Percentiles rank a stretch among this genome's conserved stretches.
These are phyloP conservation scores for Aureobasidium sp. DNA, from an alignment of 2,329 filamentous ascomycete genomes.

Conservation along the genomic window DNA sequence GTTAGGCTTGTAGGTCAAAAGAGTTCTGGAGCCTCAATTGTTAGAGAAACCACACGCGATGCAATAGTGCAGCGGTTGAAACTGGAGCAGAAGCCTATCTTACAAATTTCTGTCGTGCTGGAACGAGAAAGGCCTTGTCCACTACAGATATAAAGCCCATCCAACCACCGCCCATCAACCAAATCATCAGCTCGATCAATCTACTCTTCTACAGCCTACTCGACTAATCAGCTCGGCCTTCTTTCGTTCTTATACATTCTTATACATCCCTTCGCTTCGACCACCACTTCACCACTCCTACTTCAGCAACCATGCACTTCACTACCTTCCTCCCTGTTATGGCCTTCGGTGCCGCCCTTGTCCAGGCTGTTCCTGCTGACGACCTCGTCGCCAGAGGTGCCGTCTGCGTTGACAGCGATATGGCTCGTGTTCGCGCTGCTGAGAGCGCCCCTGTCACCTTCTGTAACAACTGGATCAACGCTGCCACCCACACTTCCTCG, in stretches of 20 bases:
- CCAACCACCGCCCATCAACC: background rate
- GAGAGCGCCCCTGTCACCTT: background rate
- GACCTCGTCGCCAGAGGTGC: constrained; percentile 12
- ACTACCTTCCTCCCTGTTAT: constrained; percentile 23
- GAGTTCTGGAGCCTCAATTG: constrained; percentile 9
- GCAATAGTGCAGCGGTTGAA: constrained; percentile 10
- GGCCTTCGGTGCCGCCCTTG: constrained; percentile 10
- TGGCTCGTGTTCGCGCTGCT: constrained; percentile 6
- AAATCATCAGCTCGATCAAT: constrained; percentile 14
- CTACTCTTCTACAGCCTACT: constrained; percentile 12
- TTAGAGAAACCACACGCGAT: constrained; percentile 4
- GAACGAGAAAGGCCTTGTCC: background rate
- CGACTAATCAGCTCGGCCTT: background rate
- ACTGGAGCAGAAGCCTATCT: background rate
- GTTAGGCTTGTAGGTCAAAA: background rate
- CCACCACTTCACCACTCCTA: background rate
- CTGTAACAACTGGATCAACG: constrained; percentile 7
- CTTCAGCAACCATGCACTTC: constrained; percentile 20
- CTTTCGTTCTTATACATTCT: constrained; percentile 3
- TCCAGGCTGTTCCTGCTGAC: constrained; percentile 5
- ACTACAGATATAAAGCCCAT: constrained; percentile 7
- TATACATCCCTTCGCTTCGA: constrained; percentile 8
- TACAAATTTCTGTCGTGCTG: background rate
- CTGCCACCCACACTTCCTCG: constrained; percentile 5
- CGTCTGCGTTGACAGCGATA: constrained; percentile 9